phyloP scores from a whole-genome alignment of 2,329 filamentous ascomycete genomes.

The Rugonectria rugulosa region DNA sequence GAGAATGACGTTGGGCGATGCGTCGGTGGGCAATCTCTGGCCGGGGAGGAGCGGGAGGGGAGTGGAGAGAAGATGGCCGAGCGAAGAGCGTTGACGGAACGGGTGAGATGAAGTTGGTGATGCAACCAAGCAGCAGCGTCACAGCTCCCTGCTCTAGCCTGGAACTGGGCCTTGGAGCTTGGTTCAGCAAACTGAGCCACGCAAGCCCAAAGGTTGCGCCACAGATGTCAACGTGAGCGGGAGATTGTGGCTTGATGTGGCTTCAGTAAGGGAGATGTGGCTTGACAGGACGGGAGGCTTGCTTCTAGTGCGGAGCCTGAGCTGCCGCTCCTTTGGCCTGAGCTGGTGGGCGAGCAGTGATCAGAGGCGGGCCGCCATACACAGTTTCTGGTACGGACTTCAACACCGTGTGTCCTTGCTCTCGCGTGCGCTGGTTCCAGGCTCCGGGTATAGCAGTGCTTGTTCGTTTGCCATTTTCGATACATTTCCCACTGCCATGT shows the following conservation, averaged over 20 bases:
- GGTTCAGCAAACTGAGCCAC: slow-evolving; percentile 27
- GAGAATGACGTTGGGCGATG: slow-evolving; percentile 26
- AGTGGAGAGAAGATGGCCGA: slow-evolving; percentile 22
- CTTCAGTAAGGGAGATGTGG: slow-evolving; percentile 6
- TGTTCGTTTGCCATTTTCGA: too few species aligned
- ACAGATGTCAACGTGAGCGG: slow-evolving; percentile 9
- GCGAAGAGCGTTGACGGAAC: slow-evolving; percentile 19
- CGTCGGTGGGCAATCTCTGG: slow-evolving; percentile 13
- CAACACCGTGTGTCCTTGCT: too few species aligned
- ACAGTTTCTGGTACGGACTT: too few species aligned
- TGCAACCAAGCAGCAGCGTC: slow-evolving; percentile 41
- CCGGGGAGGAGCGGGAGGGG: slow-evolving; percentile 17
- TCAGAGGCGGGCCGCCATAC: too few species aligned
- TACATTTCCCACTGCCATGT: too few species aligned
- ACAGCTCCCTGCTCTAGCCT: slow-evolving; percentile 27
- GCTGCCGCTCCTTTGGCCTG: too few species aligned
- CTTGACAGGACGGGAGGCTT: neutral
- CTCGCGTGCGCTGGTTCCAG: too few species aligned
- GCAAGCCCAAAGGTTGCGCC: slow-evolving; percentile 15
- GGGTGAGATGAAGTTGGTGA: slow-evolving; percentile 41
- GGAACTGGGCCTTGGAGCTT: slow-evolving; percentile 24
- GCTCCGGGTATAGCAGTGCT: too few species aligned
- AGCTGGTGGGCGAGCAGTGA: too few species aligned
- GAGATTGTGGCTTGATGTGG: slow-evolving; percentile 2
- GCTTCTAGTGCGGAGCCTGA: too few species aligned